Base-by-base conservation (phyloP, 2,329 filamentous ascomycete genomes). In the Pseudopyrenochaeta lycopersici region DNA sequence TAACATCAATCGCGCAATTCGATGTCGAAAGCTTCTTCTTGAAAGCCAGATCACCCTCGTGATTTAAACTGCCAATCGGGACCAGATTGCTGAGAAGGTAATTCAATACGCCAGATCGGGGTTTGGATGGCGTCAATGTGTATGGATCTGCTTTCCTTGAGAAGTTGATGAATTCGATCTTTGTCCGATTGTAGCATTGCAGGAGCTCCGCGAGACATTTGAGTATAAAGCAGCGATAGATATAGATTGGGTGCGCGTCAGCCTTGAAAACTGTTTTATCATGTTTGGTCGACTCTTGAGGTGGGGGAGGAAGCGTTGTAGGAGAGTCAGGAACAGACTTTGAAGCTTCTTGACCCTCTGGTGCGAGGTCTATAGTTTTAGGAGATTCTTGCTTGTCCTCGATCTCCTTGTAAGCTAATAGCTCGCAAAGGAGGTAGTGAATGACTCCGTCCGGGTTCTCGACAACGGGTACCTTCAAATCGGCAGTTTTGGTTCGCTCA, bases 111-210 rank as follows among this genome's bases (percentile, higher is more conserved):
- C 90, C 92, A 10, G 94, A 93, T 35, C 95, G 88, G 50, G 95
- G 95, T 76, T 98, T 98, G 14, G 96, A 93, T 4, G 95, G 95
- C 1, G 95, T 98, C 48, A 87, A 88, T 10, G 89, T 89, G 64
- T 91, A 89, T 39, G 92, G 84, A 41, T 94, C 91, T 6, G 91
- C 89, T 70, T 93, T 97, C 56, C 94, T 89, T 63, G 96, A 98
- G 79, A 97, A 99, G 75, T 97, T 98, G 80, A 99, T 97, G 73
- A 99, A 98, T 73, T 99, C 96, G 38, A 99, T 87, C 82, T 99
- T 99, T 7, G 92, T 91, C 48, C 92, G 88, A 64, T 92, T 97
- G 78, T 98, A 99, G 68, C 90, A 96, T 52, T 90, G 88, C 12
- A 99, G 82, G 12, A 99, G 85, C 76, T 99, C 95, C 0, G 92